Base-by-base conservation (phyloP, 2,329 filamentous ascomycete species). In the Zymoseptoria ardabiliae region DNA sequence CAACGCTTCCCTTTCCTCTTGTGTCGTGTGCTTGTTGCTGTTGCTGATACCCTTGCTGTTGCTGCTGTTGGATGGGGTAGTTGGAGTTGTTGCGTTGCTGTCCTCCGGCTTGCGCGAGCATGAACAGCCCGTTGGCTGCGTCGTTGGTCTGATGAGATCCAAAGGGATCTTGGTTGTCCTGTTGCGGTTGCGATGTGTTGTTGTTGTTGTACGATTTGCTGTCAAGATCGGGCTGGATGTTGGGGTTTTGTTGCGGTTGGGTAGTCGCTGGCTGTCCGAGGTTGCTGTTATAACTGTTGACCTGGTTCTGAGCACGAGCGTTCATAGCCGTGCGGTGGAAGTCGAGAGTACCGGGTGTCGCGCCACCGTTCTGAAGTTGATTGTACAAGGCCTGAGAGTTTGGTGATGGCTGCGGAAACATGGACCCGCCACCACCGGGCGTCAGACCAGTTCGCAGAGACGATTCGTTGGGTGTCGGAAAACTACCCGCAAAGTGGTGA, bases 401-500 rank as follows among this genome's bases (percentile, higher is more conserved):
- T 4, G 91, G 92, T 72, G 89, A 96, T 2, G 91, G 88, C 57
- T 88, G 90, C 58, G 93, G 91, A 79, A 97, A 97, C 91, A 97
- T 97, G 68, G 92, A 96, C 68, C 92, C 93, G 73, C 92, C 91
- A 66, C 93, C 93, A 61, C 94, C 94, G 54, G 94, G 94, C 56
- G 94, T 97, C 66, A 97, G 77, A 58, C 94, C 94, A 61, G 91
- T 94, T 61, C 94, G 84, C 56, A 97, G 79, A 2, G 91, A 95
- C 7, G 93, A 97, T 77, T 99, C 94, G 84, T 97, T 97, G 0
- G 93, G 93, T 3, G 94, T 97, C 4, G 91, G 90, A 71, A 96
- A 96, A 57, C 90, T 89, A 68, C 91, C 86, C 65, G 89, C 85
- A 64, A 96, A 88, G 56, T 86, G 87, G 69, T 96, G 91, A 66